Evolutionary conservation across 1,284 basidiomycete species (phyloP).

Genomic region (Lentinula novae-zelandiae): DNA sequence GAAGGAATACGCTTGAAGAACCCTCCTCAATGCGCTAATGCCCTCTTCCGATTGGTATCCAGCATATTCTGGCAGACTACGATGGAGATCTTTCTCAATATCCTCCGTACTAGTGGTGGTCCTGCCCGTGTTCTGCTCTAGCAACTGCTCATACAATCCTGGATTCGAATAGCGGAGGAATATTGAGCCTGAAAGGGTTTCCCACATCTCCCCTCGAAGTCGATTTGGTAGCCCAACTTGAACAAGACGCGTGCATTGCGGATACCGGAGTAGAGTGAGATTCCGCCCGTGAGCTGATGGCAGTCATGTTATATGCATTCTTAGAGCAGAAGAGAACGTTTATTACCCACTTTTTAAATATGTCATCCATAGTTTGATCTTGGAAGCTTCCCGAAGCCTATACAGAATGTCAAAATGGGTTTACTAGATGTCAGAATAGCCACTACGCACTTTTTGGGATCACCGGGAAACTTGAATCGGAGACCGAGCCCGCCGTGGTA

Average conservation of each 20-base stretch:
- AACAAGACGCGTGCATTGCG: constrained; percentile 92
- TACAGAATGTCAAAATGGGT: constrained; percentile 10
- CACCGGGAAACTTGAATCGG: constrained; percentile 89
- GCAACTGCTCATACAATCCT: constrained; percentile 78
- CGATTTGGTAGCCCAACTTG: constrained; percentile 97
- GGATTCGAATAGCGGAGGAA: constrained; percentile 89
- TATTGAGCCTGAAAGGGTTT: constrained; percentile 92
- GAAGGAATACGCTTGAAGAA: constrained; percentile 96
- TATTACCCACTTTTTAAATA: constrained; percentile 71
- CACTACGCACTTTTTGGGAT: constrained; percentile 78
- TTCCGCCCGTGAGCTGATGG: constrained; percentile 79
- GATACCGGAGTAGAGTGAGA: constrained; percentile 91
- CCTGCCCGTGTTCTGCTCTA: constrained; percentile 79
- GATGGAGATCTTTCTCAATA: constrained; percentile 98
- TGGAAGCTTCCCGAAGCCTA: constrained; percentile 92
- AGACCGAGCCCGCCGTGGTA: constrained; percentile 88
- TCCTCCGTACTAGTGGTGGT: constrained; percentile 93
- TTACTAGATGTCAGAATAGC: not conserved
- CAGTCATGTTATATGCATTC: not conserved
- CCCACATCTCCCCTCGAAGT: constrained; percentile 97
- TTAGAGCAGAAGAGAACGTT: not conserved
- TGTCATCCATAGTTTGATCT: constrained; percentile 94
- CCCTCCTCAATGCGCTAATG: constrained; percentile 80
- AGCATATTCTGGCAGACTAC: constrained; percentile 91
- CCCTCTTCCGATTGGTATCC: constrained; percentile 91